Evolutionary conservation across 768 basidiomycete genomes (phyloP), one percentile per base, ranked within the genome.

Genomic region (Kwoniella pini): DNA sequence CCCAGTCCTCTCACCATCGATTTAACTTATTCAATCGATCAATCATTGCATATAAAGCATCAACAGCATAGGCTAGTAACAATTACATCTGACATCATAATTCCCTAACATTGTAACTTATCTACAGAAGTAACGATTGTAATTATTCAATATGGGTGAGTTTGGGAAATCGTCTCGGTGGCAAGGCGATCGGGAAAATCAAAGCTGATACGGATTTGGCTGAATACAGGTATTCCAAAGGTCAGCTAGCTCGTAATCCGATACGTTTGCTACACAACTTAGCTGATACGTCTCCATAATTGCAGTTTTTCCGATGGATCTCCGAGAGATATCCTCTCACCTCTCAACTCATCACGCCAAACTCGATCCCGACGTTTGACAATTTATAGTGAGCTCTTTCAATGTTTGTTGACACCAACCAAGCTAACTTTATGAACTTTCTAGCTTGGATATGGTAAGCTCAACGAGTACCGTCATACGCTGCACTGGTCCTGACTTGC

Each of bases 261-360:
- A n/a, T n/a, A n/a, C n/a, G n/a, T n/a, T n/a, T n/a, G n/a, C n/a
- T n/a, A n/a, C n/a, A n/a, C n/a, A n/a, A n/a, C n/a, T n/a, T n/a
- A n/a, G 27, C 13, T 31, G 15, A 13, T 17, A 11, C 39, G 3
- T 44, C 6, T 15, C 26, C 6, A 2, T 44, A 11, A 57, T 22
- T 55, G 54, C 68, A 95, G 93, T 96, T 96, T 81, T 96, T 96
- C 84, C 87, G 92, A 80, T 96, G 92, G 77, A 90, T 94, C 70
- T 94, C 92, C 88, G 96, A 98, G 82, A 87, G 96, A 63, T 99
- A 99, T 79, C 95, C 96, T 51, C 84, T 99, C 68, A 99, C 94
- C 15, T 98, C 95, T 17, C 96, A 98, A 78, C 83, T 98, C 59
- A 96, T 98, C 65, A 87, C 95, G 79, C 93, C 96, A 82, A 96